phyloP scores from a whole-genome alignment of 495 filamentous ascomycete genomes.

The Lasiosphaeris hirsuta region DNA sequence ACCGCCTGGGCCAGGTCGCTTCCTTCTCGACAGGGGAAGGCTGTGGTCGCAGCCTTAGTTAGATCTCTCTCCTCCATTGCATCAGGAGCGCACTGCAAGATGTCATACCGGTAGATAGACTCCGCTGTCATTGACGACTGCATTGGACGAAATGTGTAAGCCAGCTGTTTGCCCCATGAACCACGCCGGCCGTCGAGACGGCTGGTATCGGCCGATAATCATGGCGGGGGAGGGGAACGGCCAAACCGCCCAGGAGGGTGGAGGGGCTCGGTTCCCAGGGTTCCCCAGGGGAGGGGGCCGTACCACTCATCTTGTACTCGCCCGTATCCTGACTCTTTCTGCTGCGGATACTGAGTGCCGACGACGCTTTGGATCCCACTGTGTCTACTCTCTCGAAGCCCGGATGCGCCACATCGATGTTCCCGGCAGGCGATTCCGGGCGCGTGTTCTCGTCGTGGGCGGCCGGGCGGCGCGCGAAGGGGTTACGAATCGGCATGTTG shows the following conservation, averaged over 20 bases:
- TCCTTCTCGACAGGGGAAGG: constrained; percentile 88
- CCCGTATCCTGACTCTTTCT: constrained; percentile 55
- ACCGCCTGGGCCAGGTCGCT: constrained; percentile 75
- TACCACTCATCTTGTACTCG: constrained; percentile 84
- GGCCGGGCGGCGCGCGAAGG: constrained; percentile 60
- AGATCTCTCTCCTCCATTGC: not conserved
- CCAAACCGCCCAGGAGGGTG: too few relatives aligned
- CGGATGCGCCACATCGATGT: constrained; percentile 29
- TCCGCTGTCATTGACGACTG: constrained; percentile 95
- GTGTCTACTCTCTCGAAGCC: constrained; percentile 55
- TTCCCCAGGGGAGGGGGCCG: constrained; percentile 19
- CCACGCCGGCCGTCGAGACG: constrained; percentile 6
- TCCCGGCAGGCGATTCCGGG: constrained; percentile 35
- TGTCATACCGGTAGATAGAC: constrained; percentile 85
- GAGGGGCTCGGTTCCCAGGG: not conserved
- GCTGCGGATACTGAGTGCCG: constrained; percentile 60
- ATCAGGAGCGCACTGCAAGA: not conserved
- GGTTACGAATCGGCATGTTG: constrained; percentile 75
- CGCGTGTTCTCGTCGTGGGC: constrained; percentile 53
- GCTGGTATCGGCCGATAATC: not conserved
- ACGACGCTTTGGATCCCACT: constrained; percentile 53
- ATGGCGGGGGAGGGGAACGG: not conserved
- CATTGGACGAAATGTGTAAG: constrained; percentile 20
- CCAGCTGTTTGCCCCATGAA: not conserved
- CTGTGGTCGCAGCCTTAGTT: constrained; percentile 39